Conservation (phyloP, 768 basidiomycete species). For the Cystofilobasidium macerans region DNA sequence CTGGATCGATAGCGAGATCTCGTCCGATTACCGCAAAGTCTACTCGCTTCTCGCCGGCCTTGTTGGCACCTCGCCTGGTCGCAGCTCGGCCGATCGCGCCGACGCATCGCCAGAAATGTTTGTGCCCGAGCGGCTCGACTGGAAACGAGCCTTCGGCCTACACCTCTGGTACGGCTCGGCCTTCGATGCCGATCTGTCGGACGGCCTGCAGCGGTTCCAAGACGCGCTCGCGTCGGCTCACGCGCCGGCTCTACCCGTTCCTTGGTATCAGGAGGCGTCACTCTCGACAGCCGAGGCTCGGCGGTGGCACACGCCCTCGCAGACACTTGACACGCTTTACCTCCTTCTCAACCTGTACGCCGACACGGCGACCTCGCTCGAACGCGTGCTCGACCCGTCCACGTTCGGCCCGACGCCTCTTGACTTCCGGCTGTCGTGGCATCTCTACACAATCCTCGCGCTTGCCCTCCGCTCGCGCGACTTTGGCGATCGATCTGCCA, state of each 20-base stretch:
- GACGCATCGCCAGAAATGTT: conserved; percentile 47
- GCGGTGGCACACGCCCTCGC: conserved; percentile 26
- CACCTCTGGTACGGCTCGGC: conserved; percentile 77
- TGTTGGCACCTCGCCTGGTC: conserved; percentile 48
- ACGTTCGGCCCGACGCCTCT: conserved; percentile 63
- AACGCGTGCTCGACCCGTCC: conserved; percentile 54
- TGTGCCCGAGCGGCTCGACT: conserved; percentile 66
- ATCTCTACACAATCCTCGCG: conserved; percentile 77
- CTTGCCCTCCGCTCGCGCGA: conserved; percentile 72
- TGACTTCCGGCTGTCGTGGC: conserved; percentile 84
- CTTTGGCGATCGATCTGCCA: conserved; percentile 61
- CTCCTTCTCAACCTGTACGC: conserved; percentile 63
- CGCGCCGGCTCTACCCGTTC: conserved; percentile 35
- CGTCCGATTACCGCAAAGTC: conserved; percentile 58
- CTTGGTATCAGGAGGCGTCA: conserved; percentile 48
- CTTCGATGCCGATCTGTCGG: conserved; percentile 50
- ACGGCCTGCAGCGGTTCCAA: conserved; percentile 54
- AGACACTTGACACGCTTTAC: conserved; percentile 56
- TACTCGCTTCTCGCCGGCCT: conserved; percentile 77
- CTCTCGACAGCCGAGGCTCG: conserved; percentile 15
- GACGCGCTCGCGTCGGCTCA: conserved; percentile 40
- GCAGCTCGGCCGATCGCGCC: conserved; percentile 44
- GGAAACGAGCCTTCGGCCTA: conserved; percentile 86
- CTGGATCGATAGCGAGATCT: conserved; percentile 57
- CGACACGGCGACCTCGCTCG: conserved; percentile 52